Base-by-base conservation (phyloP, 306 rosid species). In the Prosopis cineraria region DNA sequence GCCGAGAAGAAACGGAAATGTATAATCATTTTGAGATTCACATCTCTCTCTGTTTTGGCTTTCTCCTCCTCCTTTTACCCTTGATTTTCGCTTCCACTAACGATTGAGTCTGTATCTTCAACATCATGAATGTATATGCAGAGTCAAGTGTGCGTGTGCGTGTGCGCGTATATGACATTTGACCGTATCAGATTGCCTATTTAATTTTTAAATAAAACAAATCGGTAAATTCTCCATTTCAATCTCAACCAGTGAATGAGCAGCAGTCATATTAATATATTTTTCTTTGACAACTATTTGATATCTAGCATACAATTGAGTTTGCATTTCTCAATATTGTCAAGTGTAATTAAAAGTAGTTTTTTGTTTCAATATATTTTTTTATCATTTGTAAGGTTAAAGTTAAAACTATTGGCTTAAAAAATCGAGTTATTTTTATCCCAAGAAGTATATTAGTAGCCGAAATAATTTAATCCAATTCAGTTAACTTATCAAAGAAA, bases 21-120 rank as follows among this genome's bases (percentile, higher is more conserved):
- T 19, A n/a, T 10, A 13, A 2, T 62, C 37, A 33, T 31, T 8
- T 37, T 65, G 24, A 25, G 70, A 3, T 65, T 36, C 31, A 27
- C 52, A 12, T 22, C 1, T 24, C n/a, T 39, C 0, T 39, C 4
- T 11, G 14, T 24, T 37, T 3, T 11, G n/a, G 50, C 19, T 19
- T 12, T n/a, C 6, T 64, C n/a, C 39, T 16, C 20, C 52, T 55
- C 58, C 27, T 63, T 65, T 10, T 34, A 2, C 44, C 20, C 10
- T 7, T 65, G 19, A 65, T 60, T n/a, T 36, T 43, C 13, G 31
- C n/a, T 74, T 67, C 36, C 63, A 56, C 55, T 74, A 43, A 30
- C 30, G 19, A 68, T 45, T 68, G 66, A 74, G 34, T 76, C 20
- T 24, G 27, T 9, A 64, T 22, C 6, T 20, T n/a, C n/a, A 37